Evolutionary conservation across 148 eudicot genomes (phyloP), one percentile per base, ranked within the genome.

Genomic region (Rhododendron vialii): DNA sequence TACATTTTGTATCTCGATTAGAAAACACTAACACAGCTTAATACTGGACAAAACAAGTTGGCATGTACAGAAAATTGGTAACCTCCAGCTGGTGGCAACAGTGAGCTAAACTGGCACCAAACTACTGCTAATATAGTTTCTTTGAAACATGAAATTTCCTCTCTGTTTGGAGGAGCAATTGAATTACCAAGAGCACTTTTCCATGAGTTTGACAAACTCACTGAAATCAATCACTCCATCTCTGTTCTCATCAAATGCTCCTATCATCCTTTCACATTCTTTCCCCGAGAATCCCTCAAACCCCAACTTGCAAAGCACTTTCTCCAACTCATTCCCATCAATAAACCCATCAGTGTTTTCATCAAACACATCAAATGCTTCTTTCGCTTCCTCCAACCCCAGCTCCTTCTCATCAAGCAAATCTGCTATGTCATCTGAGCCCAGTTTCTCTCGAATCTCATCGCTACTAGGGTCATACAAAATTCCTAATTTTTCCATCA

Each of bases 361-460:
- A 89, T 94, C 95, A 84, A 94, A 94, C 78, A 94, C 87, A 28
- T 81, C 86, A 85, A 93, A 94, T 9, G 90, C 95, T 83, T 92
- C 91, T 83, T 88, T 84, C 6, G 89, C 87, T 83, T 93, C 94
- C 87, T 90, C 93, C 5, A 93, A 82, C 82, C 92, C 87, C 4
- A 92, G 88, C 86, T 91, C 93, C 30, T 88, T 89, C 26, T 48
- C 24, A 20, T 26, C 91, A 73, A 94, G 91, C 80, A 92, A 33
- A 5, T 78, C 85, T 59, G 83, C 78, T 9, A 92, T 67, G 1
- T 88, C 87, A 20, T 81, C 76, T 15, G 26, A 14, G 0, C 78
- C 85, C 6, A 87, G 1, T 0, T 24, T 48, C 9, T 82, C 83
- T 22, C 33, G 22, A 22, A 81, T 48, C 75, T 88, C 83, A 9